Base-by-base conservation (phyloP, 108 stramenopile species). In the Nannochloropsis gaditana region DNA sequence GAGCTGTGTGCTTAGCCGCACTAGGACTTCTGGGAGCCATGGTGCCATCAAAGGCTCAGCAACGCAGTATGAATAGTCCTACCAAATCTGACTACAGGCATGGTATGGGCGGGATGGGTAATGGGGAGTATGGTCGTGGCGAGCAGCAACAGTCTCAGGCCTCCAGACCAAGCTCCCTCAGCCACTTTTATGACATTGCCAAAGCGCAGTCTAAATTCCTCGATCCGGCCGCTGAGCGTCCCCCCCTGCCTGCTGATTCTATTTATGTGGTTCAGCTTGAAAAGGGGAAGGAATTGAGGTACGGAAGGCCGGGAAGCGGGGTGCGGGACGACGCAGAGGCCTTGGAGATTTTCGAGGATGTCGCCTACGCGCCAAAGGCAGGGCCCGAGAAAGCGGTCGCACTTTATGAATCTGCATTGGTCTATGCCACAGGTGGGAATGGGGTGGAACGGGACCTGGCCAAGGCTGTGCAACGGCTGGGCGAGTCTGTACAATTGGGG, bases 371-470 rank as follows among this genome's bases (percentile, higher is more conserved):
- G 19, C 59, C 59, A n/a, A 73, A 73, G n/a, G 59, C 59, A 15
- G 59, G 59, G 15, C n/a, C n/a, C 59, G 59, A 73, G 6, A 73
- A 73, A n/a, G 59, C 59, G 19, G n/a, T 73, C 19, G 59, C 59
- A 15, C n/a, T 73, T 15, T 73, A 73, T n/a, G 59, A 73, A n/a
- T 15, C 59, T n/a, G 59, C 59, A n/a, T 73, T 73, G 59, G 59
- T 73, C 59, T 73, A 73, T 73, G 59, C 59, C n/a, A 73, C 59
- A n/a, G 59, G 59, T n/a, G 59, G 59, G 2, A 73, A 73, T n/a
- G 59, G 59, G 19, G 59, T 73, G 19, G 59, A 73, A n/a, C 59
- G n/a, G n/a, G 59, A 73, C 8, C 3, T 73, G 59, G n/a, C 59
- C 59, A 73, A 73, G 8, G 59, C 59, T n/a, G 59, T 73, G 15